Evolutionary conservation across 2,329 filamentous ascomycete species (phyloP), one percentile per base, ranked within the genome.

Genomic region (Neonectria magnoliae): DNA sequence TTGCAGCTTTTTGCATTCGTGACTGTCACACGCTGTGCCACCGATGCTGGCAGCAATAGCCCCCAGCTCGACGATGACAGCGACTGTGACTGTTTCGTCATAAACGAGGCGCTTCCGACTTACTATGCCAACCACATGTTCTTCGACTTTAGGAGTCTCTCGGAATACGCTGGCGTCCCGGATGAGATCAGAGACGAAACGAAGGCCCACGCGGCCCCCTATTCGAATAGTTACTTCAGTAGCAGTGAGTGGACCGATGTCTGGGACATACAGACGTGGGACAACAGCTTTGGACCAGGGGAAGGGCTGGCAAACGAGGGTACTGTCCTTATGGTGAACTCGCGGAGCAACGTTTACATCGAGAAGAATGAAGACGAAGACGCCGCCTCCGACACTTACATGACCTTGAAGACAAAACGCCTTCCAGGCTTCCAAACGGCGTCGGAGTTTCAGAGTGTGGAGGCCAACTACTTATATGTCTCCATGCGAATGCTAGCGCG

Each of bases 401-500:
- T 85, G 71, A 83, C 80, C 1, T 76, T 85, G 74, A 79, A 83
- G 33, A 85, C 83, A 1, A 75, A 78, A 7, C 78, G 83, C 2
- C 73, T 81, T 14, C 48, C 71, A 3, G 70, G 72, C 5, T 84
- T 83, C 63, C 83, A 85, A 66, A 81, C 81, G 0, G 72, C 82
- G 0, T 77, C 81, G 5, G 83, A 85, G 72, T 82, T 85, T 20
- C 80, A 84, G 64, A 81, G 81, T 0, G 62, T 66, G 1, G 41
- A 64, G 4, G 18, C n/a, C 1, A 60, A 65, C 16, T 60, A 73
- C 38, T 70, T 73, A 6, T 73, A 71, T 44, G 75, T 75, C n/a
- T 77, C 75, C 0, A 60, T 85, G 56, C 81, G 84, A 54, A 83
- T 85, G 81, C 78, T 80, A 18, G 81, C 83, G 7, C 81, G 84